These are phyloP conservation scores for Ophiostoma quercus DNA, from an alignment of 2,329 filamentous ascomycete species.

Conservation along the genomic window DNA sequence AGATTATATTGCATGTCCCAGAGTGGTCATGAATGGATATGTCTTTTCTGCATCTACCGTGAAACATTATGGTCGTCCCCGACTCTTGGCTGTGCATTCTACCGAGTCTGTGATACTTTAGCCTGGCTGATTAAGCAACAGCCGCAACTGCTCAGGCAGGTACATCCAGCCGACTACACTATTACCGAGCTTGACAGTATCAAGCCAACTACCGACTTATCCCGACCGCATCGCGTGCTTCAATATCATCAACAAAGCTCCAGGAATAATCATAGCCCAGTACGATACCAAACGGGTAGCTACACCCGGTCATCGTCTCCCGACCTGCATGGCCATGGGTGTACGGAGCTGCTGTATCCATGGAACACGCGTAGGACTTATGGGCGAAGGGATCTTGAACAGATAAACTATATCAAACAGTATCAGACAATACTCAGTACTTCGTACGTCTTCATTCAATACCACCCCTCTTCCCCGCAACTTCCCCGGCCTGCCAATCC, in stretches of 20 bases:
- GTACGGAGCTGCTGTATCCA: neutral
- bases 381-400: neutral
- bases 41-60: neutral
- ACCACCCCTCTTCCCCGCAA: slow-evolving; percentile 3
- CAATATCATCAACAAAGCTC: neutral
- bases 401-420: too few relatives aligned
- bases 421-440: too few relatives aligned
- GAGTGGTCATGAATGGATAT: neutral
- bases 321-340: neutral
- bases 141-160: neutral
- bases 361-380: neutral
- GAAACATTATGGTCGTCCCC: neutral
- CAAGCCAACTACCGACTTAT: neutral
- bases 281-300: neutral
- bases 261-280: neutral
- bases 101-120: neutral
- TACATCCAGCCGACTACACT: neutral
- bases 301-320: neutral
- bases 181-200: neutral
- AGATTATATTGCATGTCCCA: neutral
- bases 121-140: neutral
- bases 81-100: neutral
- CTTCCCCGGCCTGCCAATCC: neutral
- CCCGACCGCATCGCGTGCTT: neutral
- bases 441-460: neutral